A percentile compares a stretch with the other conserved stretches of the same genome.
Conservation (phyloP, 495 filamentous ascomycete species). For the Podospora australis region DNA sequence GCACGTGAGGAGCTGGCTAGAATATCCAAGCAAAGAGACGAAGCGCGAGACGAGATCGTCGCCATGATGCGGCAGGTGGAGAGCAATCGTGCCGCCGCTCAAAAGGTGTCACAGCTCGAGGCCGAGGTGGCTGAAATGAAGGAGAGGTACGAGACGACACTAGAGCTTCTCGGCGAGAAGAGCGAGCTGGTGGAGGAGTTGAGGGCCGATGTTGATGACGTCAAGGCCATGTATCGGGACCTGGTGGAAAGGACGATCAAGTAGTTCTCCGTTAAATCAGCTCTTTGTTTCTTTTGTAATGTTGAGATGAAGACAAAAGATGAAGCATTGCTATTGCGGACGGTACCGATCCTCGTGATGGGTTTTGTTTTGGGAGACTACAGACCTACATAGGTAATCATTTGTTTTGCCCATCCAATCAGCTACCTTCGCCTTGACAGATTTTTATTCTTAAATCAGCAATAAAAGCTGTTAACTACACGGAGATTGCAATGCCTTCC, state of each 20-base stretch:
- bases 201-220: conserved; percentile 76
- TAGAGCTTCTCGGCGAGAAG: conserved; percentile 96
- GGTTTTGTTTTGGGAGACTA: too few relatives aligned
- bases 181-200: conserved; percentile 91
- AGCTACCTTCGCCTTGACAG: not conserved
- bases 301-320: not conserved
- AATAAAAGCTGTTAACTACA: not conserved
- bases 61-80: conserved; percentile 80
- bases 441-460: too few relatives aligned
- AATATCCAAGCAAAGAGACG: conserved; percentile 76
- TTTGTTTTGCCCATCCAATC: too few relatives aligned
- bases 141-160: conserved; percentile 74
- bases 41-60: conserved; percentile 85
- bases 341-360: too few relatives aligned
- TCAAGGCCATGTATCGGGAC: conserved; percentile 93
- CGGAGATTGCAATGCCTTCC: conserved; percentile 69
- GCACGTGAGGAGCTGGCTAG: conserved; percentile 77
- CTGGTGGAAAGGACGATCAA: conserved; percentile 75
- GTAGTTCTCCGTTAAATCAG: too few relatives aligned
- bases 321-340: not conserved
- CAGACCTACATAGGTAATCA: too few relatives aligned
- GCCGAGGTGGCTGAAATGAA: conserved; percentile 56
- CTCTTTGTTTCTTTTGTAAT: not conserved
- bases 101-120: conserved; percentile 59
- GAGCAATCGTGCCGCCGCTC: conserved; percentile 53